Percentiles rank a stretch among this genome's conserved stretches.
Conservation (phyloP, 345 rosid genomes). For the Ceriops tagal region DNA sequence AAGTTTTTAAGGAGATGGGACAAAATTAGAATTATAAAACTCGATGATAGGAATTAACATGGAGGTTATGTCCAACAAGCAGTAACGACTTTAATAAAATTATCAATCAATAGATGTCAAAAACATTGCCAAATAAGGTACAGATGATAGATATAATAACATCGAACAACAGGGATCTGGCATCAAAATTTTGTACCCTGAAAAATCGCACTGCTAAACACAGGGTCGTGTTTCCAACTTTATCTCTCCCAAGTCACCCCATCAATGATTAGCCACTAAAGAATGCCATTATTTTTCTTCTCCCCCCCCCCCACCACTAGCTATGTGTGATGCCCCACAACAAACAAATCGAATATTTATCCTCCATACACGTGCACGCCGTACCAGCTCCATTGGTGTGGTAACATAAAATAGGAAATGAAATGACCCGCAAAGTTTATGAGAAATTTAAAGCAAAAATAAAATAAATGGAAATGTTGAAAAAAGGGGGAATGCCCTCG, state of each 20-base stretch:
- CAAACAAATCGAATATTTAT: constrained; percentile 17
- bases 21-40: too few species aligned
- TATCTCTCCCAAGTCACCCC: not conserved
- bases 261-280: constrained; percentile 28
- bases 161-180: too few species aligned
- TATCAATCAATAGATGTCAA: too few species aligned
- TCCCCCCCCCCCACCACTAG: not conserved
- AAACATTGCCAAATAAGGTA: too few species aligned
- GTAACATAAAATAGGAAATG: not conserved
- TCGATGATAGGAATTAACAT: too few species aligned
- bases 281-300: constrained; percentile 7
- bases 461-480: not conserved
- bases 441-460: not conserved
- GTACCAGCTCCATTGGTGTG: not conserved
- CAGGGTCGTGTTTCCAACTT: too few species aligned
- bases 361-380: constrained; percentile 27
- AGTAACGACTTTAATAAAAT: too few species aligned
- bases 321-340: not conserved
- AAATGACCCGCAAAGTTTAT: not conserved
- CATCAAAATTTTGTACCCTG: too few species aligned
- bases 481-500: constrained; percentile 1
- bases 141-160: too few species aligned
- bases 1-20: too few species aligned
- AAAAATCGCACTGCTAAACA: too few species aligned
- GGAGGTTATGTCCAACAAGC: too few species aligned